Evolutionary conservation across 1,284 basidiomycete species (phyloP), one percentile per base, ranked within the genome.

Genomic region (Sporisorium reilianum): DNA sequence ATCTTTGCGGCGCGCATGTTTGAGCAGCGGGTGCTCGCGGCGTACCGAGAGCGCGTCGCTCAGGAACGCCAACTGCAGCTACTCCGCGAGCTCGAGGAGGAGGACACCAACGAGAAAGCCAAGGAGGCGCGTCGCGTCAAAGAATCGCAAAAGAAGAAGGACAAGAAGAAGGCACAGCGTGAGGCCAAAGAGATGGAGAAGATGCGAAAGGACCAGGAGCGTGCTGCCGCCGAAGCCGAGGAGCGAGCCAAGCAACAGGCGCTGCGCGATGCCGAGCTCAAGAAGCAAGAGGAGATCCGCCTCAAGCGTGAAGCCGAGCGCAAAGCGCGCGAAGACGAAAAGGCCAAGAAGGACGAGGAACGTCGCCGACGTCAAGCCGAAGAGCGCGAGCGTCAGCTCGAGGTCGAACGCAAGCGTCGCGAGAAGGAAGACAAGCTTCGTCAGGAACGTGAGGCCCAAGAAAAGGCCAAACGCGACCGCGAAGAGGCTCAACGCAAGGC

Each of bases 1-100:
- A 97, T 99, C 86, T 99, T 98, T 85, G 96, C 96, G n/a, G 96
- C 96, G 41, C 91, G 97, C 61, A 97, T 98, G 94, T 98, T 99
- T 85, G 96, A 99, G 87, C 95, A 97, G 86, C 91, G 96, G 26
- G 96, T 98, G 41, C 89, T 97, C 57, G 91, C 94, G 77, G 93
- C 94, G 6, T 96, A 94, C 84, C 90, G 93, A 58, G 94, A 95
- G 86, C 53, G 81, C 73, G 91, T 95, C n/a, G 93, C 94, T 22
- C 92, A 93, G 84, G 93, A 95, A 85, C 89, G 93, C 78, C 93
- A 95, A 85, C 87, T 91, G 65, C 93, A 95, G 80, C 88, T 96
- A 11, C 87, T 96, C 54, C 90, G 92, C 42, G 94, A 96, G 85
- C 89, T 96, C 32, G 94, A 95, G 84, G 93, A 93, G 80, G 94